Evolutionary conservation across 148 eudicot genomes (phyloP).

Genomic region (Chenopodium suecicum): DNA sequence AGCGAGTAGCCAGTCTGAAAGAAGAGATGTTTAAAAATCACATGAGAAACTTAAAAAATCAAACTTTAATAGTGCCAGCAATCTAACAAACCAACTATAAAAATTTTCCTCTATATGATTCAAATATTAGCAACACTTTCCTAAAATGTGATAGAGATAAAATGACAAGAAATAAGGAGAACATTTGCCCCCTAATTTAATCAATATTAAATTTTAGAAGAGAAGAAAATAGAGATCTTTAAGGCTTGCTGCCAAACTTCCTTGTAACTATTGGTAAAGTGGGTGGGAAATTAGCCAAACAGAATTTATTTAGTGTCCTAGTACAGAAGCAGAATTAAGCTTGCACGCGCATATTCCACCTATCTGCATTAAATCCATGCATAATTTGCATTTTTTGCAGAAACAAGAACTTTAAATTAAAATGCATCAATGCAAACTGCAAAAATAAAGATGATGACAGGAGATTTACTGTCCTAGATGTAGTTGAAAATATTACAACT

Average conservation of each 20-base stretch:
- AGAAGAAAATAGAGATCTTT: background rate
- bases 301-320: background rate
- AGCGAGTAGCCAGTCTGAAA: slow-evolving; percentile 57
- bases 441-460: background rate
- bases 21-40: background rate
- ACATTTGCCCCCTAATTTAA: background rate
- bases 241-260: background rate
- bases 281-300: background rate
- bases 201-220: background rate
- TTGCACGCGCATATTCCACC: background rate
- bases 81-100: background rate
- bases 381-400: background rate
- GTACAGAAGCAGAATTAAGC: background rate
- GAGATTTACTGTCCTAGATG: background rate
- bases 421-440: background rate
- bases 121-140: background rate
- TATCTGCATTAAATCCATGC: background rate
- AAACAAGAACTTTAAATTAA: background rate
- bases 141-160: background rate
- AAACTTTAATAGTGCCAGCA: background rate
- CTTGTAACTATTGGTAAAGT: background rate
- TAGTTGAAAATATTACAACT: too few relatives aligned
- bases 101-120: background rate
- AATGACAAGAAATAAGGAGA: background rate
- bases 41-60: background rate